These are phyloP conservation scores for Calonectria fujianensis DNA, from an alignment of 2,329 filamentous ascomycete genomes.

Conservation along the genomic window DNA sequence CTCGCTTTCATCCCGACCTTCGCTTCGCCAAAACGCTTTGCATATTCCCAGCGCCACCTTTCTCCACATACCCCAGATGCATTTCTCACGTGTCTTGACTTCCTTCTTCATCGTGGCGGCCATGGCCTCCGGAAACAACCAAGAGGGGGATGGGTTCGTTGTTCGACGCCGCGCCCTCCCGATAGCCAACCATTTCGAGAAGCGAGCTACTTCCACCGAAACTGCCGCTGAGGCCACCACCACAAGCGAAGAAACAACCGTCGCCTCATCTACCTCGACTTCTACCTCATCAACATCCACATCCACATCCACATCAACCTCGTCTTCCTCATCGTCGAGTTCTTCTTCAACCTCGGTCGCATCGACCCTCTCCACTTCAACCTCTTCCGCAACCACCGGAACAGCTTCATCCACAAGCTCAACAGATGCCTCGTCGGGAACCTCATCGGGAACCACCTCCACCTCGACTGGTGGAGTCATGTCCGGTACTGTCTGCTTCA, in stretches of 20 bases:
- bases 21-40: background rate
- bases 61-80: slow-evolving; percentile 10
- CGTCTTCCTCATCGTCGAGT: background rate
- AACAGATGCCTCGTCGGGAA: slow-evolving; percentile 1
- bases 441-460: background rate
- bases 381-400: slow-evolving; percentile 3
- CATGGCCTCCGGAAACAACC: slow-evolving; percentile 14
- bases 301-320: background rate
- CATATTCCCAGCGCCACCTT: background rate
- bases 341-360: slow-evolving; percentile 5
- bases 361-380: slow-evolving; percentile 1
- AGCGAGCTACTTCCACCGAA: slow-evolving; percentile 12
- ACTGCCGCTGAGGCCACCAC: slow-evolving; percentile 9
- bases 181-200: slow-evolving; percentile 3
- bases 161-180: slow-evolving; percentile 8
- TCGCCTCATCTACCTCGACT: background rate
- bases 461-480: background rate
- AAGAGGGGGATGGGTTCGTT: background rate
- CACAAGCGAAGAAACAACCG: background rate
- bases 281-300: background rate
- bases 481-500: slow-evolving; percentile 6
- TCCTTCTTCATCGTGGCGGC: background rate
- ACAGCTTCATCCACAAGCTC: slow-evolving; percentile 13
- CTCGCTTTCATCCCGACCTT: no score
- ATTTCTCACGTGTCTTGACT: slow-evolving; percentile 13